phyloP scores from a whole-genome alignment of 345 rosid species.

The Citrus cavaleriei region DNA sequence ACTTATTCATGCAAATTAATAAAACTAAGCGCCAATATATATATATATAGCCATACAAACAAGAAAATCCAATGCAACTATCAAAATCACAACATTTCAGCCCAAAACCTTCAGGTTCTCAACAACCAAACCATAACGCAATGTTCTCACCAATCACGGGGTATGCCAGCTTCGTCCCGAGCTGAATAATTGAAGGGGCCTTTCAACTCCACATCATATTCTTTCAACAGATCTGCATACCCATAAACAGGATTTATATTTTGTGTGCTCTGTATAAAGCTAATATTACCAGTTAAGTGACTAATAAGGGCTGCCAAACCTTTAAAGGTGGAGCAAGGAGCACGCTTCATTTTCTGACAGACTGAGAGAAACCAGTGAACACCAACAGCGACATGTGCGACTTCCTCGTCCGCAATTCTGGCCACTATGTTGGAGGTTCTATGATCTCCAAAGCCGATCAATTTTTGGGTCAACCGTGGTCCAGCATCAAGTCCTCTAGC shows the following conservation, averaged over 20 bases:
- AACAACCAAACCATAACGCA: background rate
- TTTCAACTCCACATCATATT: slow-evolving; percentile 76
- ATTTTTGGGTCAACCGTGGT: slow-evolving; percentile 78
- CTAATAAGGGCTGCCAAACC: slow-evolving; percentile 33
- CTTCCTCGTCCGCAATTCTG: slow-evolving; percentile 83
- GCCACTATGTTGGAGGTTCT: slow-evolving; percentile 72
- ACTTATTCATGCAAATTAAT: background rate
- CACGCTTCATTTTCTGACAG: slow-evolving; percentile 60
- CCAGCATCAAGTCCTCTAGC: slow-evolving; percentile 99
- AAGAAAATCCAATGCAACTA: background rate
- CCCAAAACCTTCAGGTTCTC: background rate
- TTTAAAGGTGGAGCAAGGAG: slow-evolving; percentile 81
- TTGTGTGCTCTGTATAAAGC: background rate
- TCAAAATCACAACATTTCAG: background rate
- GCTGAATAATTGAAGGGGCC: slow-evolving; percentile 94
- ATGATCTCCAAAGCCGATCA: slow-evolving; percentile 80
- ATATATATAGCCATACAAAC: background rate
- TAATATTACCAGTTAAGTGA: background rate
- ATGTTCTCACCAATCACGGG: slow-evolving; percentile 68
- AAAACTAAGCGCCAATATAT: no score
- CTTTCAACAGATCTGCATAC: slow-evolving; percentile 58
- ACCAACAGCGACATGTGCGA: slow-evolving; percentile 94
- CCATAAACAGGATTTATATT: slow-evolving; percentile 15
- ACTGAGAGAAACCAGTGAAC: slow-evolving; percentile 75
- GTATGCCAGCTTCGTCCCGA: slow-evolving; percentile 88